phyloP scores from a whole-genome alignment of 768 basidiomycete species.

The Lactarius deliciosus region DNA sequence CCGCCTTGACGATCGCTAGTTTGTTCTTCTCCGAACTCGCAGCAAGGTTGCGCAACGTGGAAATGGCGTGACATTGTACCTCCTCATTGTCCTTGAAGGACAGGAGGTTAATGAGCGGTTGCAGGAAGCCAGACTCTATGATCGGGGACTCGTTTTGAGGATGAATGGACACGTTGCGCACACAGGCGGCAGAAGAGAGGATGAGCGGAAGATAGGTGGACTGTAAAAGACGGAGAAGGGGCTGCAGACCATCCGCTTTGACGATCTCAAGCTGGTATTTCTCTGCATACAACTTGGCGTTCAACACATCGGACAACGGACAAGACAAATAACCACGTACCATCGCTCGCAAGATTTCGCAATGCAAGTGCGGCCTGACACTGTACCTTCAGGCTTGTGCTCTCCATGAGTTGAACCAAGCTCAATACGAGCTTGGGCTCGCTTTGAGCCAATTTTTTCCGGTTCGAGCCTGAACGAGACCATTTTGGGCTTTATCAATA shows the following conservation, averaged over 20 bases:
- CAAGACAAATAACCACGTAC: slow-evolving; percentile 43
- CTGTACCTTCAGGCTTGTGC: slow-evolving; percentile 95
- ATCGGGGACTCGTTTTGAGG: slow-evolving; percentile 98
- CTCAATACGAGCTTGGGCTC: slow-evolving; percentile 95
- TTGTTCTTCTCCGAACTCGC: slow-evolving; percentile 99
- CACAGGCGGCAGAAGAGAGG: slow-evolving; percentile 96
- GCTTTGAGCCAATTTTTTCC: slow-evolving; percentile 90
- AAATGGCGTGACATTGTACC: slow-evolving; percentile 98
- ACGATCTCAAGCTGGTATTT: slow-evolving; percentile 99
- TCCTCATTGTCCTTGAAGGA: slow-evolving; percentile 99
- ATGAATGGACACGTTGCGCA: slow-evolving; percentile 98
- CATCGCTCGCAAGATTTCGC: slow-evolving; percentile 95
- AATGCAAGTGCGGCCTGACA: slow-evolving; percentile 97
- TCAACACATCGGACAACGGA: neutral
- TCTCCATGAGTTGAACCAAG: slow-evolving; percentile 94
- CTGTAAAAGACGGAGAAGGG: slow-evolving; percentile 90
- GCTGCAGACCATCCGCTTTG: slow-evolving; percentile 87
- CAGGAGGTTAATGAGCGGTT: slow-evolving; percentile 91
- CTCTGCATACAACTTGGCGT: slow-evolving; percentile 50
- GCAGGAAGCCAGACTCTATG: slow-evolving; percentile 96
- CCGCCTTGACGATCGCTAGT: slow-evolving; percentile 95
- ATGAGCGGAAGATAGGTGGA: slow-evolving; percentile 98
- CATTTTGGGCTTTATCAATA: slow-evolving; percentile 1
- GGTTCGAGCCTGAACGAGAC: slow-evolving; percentile 60
- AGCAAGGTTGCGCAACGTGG: slow-evolving; percentile 92